A percentile compares a stretch with the other conserved stretches of the same genome.
phyloP scores from a whole-genome alignment of 257 asterid genomes.

The Verbascum thapsus region DNA sequence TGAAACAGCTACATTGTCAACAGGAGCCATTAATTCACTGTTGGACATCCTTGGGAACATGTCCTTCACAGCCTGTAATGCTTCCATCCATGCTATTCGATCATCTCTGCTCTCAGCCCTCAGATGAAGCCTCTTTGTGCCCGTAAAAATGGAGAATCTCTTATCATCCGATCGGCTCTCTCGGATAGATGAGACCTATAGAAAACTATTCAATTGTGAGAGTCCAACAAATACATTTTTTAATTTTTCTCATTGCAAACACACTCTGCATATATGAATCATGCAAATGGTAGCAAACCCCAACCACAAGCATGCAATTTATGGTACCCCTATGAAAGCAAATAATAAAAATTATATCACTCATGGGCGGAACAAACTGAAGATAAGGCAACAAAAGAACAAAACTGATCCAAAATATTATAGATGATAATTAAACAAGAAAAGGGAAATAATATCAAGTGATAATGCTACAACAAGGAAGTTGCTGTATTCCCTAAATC shows the following conservation, averaged over 20 bases:
- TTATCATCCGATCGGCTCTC: conserved; percentile 91
- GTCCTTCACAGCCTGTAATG: conserved; percentile 87
- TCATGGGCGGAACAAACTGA: conserved; percentile 6
- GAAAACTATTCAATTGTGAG: conserved; percentile 37
- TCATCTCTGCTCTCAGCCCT: conserved; percentile 92
- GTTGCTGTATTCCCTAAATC: too few relatives aligned
- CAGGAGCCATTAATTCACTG: conserved; percentile 90
- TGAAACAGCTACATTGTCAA: conserved; percentile 60
- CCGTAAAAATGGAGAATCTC: conserved; percentile 93
- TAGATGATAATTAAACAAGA: background rate
- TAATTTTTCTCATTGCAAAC: conserved; percentile 16
- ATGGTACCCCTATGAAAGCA: background rate
- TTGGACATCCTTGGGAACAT: conserved; percentile 95
- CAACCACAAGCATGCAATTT: background rate
- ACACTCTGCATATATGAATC: background rate
- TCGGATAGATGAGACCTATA: conserved; percentile 83
- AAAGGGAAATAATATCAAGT: background rate
- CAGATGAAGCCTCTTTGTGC: conserved; percentile 87
- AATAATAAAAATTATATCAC: conserved; percentile 3
- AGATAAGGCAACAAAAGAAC: too few relatives aligned
- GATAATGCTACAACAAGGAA: too few relatives aligned
- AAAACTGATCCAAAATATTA: conserved; percentile 14
- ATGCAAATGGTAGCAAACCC: conserved; percentile 12
- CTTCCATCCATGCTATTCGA: conserved; percentile 83
- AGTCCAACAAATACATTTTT: conserved; percentile 7